A percentile compares a stretch with the other conserved stretches of the same genome.
Conservation (phyloP, 352 stramenopile species). For the Pythium brassicae region DNA sequence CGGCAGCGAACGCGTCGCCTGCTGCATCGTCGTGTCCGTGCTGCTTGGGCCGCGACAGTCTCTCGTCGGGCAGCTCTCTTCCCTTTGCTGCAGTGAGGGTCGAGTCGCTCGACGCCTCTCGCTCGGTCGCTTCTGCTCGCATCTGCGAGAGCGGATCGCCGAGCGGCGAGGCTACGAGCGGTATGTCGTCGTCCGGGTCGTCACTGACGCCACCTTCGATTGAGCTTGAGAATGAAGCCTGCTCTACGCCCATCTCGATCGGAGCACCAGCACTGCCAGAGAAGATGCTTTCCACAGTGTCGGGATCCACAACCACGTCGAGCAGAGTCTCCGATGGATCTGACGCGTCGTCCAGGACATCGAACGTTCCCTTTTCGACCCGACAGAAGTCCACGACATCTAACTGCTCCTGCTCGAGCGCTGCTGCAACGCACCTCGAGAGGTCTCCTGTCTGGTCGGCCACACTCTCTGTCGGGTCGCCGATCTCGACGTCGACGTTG, state of each 20-base stretch:
- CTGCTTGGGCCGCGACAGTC: background rate
- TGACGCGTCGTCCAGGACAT: background rate
- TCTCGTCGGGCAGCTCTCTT: background rate
- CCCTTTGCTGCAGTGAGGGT: background rate
- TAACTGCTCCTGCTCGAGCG: too few species aligned
- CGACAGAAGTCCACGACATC: too few species aligned
- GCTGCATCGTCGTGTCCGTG: background rate
- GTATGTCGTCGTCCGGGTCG: background rate
- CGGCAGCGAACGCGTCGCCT: conserved; percentile 3
- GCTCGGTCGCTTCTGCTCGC: background rate
- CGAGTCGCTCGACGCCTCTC: background rate
- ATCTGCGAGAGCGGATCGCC: conserved; percentile 2
- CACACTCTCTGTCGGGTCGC: too few species aligned
- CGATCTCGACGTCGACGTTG: too few species aligned
- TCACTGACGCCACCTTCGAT: too few species aligned
- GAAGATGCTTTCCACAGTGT: background rate
- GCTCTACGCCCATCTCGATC: too few species aligned
- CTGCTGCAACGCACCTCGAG: too few species aligned
- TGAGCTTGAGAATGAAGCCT: too few species aligned
- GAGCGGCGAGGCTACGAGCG: background rate
- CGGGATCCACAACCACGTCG: background rate
- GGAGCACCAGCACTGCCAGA: background rate
- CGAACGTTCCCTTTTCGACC: too few species aligned
- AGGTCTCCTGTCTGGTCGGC: too few species aligned
- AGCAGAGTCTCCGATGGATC: background rate